Percentiles rank a stretch among this genome's conserved stretches.
phyloP scores from a whole-genome alignment of 202 grass and related monocot genomes.

The Zizania palustris region DNA sequence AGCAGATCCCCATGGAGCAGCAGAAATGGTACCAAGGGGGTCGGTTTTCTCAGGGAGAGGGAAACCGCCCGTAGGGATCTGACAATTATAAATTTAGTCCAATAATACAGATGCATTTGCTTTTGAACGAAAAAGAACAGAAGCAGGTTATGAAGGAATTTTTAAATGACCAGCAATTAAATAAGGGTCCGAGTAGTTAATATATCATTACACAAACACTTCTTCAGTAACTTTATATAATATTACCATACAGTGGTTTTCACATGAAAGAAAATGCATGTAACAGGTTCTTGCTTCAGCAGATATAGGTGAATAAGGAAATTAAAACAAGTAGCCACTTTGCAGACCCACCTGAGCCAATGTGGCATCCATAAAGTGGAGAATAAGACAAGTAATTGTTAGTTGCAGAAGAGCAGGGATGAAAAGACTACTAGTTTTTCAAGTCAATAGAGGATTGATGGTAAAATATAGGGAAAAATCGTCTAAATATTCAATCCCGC shows the following conservation, averaged over 20 bases:
- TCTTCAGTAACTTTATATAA: background rate
- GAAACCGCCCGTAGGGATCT: conserved; percentile 85
- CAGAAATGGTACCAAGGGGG: conserved; percentile 89
- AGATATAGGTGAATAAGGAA: conserved; percentile 2
- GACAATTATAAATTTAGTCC: conserved; percentile 31
- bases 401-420: background rate
- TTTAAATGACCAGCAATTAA: background rate
- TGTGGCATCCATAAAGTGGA: background rate
- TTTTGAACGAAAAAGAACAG: conserved; percentile 31
- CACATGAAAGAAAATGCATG: conserved; percentile 33
- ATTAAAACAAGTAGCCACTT: conserved; percentile 11
- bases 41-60: conserved; percentile 82
- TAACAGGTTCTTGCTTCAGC: conserved; percentile 8
- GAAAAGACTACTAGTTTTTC: background rate
- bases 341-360: background rate
- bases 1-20: conserved; percentile 98
- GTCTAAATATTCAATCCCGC: background rate
- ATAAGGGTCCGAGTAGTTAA: conserved; percentile 14
- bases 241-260: background rate
- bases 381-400: background rate
- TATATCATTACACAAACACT: conserved; percentile 5
- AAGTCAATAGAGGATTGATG: background rate
- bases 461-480: conserved; percentile 16
- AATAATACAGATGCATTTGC: conserved; percentile 3
- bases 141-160: background rate